Conservation (phyloP, 495 filamentous ascomycete genomes). For the Podospora sp. region DNA sequence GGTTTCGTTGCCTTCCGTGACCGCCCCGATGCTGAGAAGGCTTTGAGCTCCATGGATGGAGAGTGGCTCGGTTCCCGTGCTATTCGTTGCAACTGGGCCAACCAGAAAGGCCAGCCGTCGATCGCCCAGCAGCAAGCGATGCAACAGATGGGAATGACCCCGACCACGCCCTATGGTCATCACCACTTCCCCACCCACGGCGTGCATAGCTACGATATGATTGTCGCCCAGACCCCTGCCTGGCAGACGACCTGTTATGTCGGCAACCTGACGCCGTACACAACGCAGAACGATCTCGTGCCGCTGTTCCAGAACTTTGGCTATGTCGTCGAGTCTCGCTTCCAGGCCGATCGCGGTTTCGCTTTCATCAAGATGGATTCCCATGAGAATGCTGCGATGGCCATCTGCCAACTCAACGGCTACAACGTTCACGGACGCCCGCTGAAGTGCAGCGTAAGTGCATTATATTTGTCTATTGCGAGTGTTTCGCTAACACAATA, state of each 20-base stretch:
- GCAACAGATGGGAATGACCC: constrained; percentile 98
- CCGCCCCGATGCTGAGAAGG: constrained; percentile 91
- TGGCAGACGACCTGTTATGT: constrained; percentile 99
- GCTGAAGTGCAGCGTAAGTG: constrained; percentile 88
- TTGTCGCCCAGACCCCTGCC: constrained; percentile 91
- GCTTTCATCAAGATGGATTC: constrained; percentile 99
- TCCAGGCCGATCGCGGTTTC: constrained; percentile 97
- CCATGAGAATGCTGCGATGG: constrained; percentile 97
- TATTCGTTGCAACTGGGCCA: constrained; percentile 99
- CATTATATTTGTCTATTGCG: background rate
- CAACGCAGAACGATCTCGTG: constrained; percentile 90
- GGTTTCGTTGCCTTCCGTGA: constrained; percentile 99
- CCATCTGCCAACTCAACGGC: constrained; percentile 94
- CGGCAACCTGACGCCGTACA: constrained; percentile 97
- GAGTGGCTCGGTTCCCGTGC: constrained; percentile 99
- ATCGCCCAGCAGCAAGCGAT: constrained; percentile 97
- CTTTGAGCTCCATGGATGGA: constrained; percentile 95
- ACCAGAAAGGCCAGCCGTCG: constrained; percentile 98
- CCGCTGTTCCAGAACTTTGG: constrained; percentile 98
- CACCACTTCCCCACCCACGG: constrained; percentile 98
- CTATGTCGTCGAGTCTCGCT: constrained; percentile 93
- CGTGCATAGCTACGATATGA: constrained; percentile 96
- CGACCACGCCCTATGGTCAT: constrained; percentile 93
- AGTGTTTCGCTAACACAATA: constrained; percentile 35
- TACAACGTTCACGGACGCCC: constrained; percentile 98